These are phyloP conservation scores for Dendrobium catenatum DNA, from an alignment of 106 monocot genomes.

Conservation along the genomic window DNA sequence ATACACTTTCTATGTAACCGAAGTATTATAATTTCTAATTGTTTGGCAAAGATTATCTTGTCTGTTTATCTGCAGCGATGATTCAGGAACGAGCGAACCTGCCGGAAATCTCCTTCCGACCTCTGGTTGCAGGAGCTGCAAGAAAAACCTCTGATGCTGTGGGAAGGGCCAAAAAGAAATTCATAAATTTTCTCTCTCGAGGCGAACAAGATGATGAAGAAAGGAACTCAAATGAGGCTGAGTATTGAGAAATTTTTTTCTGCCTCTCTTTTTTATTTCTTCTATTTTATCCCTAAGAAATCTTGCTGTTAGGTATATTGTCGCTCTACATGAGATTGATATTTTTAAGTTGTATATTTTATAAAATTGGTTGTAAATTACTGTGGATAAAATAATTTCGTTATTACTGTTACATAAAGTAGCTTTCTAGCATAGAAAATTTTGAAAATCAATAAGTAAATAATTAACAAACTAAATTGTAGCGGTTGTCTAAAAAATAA, in stretches of 20 bases:
- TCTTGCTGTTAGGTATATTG: too few relatives aligned
- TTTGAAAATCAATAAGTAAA: too few relatives aligned
- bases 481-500: too few relatives aligned
- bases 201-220: constrained; percentile 18
- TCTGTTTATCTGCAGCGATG: constrained; percentile 54
- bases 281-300: too few relatives aligned
- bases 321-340: too few relatives aligned
- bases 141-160: constrained; percentile 62
- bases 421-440: too few relatives aligned
- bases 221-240: constrained; percentile 5
- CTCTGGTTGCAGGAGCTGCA: constrained; percentile 64
- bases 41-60: not conserved
- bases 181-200: constrained; percentile 48
- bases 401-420: too few relatives aligned
- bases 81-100: constrained; percentile 83
- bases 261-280: too few relatives aligned
- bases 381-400: too few relatives aligned
- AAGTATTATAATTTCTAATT: not conserved
- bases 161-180: constrained; percentile 41
- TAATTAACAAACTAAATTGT: too few relatives aligned
- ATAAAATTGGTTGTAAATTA: too few relatives aligned
- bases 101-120: constrained; percentile 51
- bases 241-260: constrained; percentile 10
- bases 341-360: too few relatives aligned
- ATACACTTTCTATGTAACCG: not conserved